A percentile compares a stretch with the other conserved stretches of the same genome.
phyloP scores from a whole-genome alignment of 2,329 filamentous ascomycete genomes.

The Claviceps pazoutovae region DNA sequence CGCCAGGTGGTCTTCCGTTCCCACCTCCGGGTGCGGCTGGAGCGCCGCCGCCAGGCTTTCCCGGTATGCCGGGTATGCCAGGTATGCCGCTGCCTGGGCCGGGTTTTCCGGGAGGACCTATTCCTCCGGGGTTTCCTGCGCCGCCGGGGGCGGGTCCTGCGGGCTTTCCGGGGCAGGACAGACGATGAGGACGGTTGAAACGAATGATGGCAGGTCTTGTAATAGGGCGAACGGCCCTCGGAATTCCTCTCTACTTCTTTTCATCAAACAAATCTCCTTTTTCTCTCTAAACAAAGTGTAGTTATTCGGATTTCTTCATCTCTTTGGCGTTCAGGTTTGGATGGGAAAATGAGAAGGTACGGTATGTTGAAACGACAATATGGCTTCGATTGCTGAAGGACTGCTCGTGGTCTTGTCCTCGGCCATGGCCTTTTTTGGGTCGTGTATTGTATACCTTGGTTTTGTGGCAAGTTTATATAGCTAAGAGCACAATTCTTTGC shows the following conservation, averaged over 20 bases:
- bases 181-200: conserved; percentile 17
- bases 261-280: background rate
- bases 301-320: conserved; percentile 14
- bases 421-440: too few relatives aligned
- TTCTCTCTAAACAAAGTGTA: conserved; percentile 8
- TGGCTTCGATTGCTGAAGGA: background rate
- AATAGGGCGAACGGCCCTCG: too few relatives aligned
- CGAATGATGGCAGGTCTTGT: background rate
- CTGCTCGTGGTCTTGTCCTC: too few relatives aligned
- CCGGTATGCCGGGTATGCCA: conserved; percentile 16
- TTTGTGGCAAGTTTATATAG: background rate
- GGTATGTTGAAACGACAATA: background rate
- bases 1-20: conserved; percentile 22
- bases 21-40: conserved; percentile 21
- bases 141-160: conserved; percentile 1
- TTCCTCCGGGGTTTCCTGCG: conserved; percentile 13
- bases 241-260: background rate
- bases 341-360: background rate
- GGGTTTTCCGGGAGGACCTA: conserved; percentile 27
- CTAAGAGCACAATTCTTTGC: background rate
- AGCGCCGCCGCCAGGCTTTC: conserved; percentile 17
- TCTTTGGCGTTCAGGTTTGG: conserved; percentile 16
- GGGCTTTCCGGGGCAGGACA: conserved; percentile 25
- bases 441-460: too few relatives aligned
- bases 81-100: conserved; percentile 27